A percentile compares a stretch with the other conserved stretches of the same genome.
phyloP scores from a whole-genome alignment of 2,329 filamentous ascomycete species.

The Coniella vitis region DNA sequence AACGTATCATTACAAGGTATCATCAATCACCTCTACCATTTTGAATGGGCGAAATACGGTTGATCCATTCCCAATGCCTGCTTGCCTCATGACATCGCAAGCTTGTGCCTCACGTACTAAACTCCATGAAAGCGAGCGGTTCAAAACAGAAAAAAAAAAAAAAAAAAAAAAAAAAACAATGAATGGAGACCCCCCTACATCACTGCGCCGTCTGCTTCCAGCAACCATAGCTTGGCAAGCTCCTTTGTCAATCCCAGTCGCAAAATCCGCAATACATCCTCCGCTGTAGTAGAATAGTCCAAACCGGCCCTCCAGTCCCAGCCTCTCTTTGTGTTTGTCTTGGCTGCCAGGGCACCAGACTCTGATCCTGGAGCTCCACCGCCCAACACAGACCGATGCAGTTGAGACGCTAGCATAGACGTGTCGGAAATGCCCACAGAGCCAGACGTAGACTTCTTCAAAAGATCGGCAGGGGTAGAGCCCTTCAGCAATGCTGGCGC shows the following conservation, averaged over 20 bases:
- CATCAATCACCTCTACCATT: constrained; percentile 1
- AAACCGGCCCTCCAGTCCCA: constrained; percentile 63
- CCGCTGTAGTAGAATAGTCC: constrained; percentile 49
- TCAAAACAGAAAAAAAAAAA: too few species aligned
- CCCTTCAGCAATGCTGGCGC: constrained; percentile 52
- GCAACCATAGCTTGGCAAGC: constrained; percentile 61
- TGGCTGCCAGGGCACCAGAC: constrained; percentile 36
- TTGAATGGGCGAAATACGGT: background rate
- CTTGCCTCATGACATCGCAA: too few species aligned
- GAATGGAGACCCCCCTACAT: background rate
- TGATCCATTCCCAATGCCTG: background rate
- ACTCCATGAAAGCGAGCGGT: too few species aligned
- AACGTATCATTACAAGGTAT: constrained; percentile 2
- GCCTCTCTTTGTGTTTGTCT: constrained; percentile 72
- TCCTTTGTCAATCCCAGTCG: constrained; percentile 69
- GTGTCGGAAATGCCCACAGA: constrained; percentile 68
- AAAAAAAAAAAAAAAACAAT: background rate
- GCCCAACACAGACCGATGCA: constrained; percentile 53
- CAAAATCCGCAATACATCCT: constrained; percentile 66
- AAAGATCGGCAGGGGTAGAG: constrained; percentile 57
- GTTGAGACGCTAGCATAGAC: constrained; percentile 59
- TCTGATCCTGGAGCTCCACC: constrained; percentile 24
- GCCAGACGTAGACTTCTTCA: constrained; percentile 50
- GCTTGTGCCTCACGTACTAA: too few species aligned
- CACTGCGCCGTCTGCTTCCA: constrained; percentile 47